Percentiles rank a stretch among this genome's conserved stretches.
Conservation (phyloP, 495 filamentous ascomycete species). For the Hyaloscypha bicolor region DNA sequence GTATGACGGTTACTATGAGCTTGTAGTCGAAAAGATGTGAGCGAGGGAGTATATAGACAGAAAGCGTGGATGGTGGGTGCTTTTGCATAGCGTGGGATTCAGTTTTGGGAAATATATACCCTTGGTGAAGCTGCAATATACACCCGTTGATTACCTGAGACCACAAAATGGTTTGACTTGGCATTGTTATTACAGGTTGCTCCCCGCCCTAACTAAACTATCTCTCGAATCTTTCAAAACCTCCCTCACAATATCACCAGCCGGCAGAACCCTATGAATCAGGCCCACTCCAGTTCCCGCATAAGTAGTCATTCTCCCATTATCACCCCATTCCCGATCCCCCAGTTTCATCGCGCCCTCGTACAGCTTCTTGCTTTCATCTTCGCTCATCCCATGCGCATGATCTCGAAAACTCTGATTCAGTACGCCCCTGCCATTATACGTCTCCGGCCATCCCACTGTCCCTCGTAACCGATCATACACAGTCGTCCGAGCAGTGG, state of each 20-base stretch:
- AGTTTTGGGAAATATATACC: neutral
- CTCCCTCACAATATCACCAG: constrained; percentile 67
- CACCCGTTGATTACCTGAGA: neutral
- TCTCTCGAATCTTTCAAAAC: constrained; percentile 48
- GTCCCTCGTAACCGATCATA: constrained; percentile 75
- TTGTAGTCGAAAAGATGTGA: constrained; percentile 16
- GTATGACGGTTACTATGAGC: constrained; percentile 82
- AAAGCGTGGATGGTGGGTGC: neutral
- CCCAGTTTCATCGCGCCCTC: constrained; percentile 47
- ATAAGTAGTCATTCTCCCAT: constrained; percentile 71
- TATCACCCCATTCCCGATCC: constrained; percentile 62
- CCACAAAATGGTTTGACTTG: neutral
- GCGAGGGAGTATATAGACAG: neutral
- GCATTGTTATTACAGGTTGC: constrained; percentile 14
- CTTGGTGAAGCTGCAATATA: neutral
- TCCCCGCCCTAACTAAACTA: constrained; percentile 8
- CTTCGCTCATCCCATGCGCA: constrained; percentile 54
- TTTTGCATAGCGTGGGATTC: constrained; percentile 7
- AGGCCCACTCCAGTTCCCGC: constrained; percentile 63
- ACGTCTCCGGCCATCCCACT: constrained; percentile 65
- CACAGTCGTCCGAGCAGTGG: constrained; percentile 65
- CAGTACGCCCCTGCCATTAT: constrained; percentile 62
- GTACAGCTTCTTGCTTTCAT: constrained; percentile 62
- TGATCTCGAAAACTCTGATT: constrained; percentile 65
- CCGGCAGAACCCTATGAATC: constrained; percentile 65